A percentile compares a stretch with the other conserved stretches of the same genome.
Evolutionary conservation across 768 basidiomycete species (phyloP).

Genomic region (Leccinum truebloodii): DNA sequence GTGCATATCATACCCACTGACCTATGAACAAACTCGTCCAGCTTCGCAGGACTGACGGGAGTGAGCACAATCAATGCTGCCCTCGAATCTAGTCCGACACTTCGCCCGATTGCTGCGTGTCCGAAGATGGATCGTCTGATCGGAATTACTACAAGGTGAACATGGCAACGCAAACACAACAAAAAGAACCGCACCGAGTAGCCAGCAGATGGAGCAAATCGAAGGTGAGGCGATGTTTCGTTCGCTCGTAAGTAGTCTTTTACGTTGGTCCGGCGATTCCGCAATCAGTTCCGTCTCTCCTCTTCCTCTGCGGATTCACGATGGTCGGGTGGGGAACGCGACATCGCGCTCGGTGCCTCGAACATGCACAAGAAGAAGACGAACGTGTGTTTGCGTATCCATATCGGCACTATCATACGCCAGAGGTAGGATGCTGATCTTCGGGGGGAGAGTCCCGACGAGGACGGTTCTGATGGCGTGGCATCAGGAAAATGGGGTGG

Average conservation of each 20-base stretch:
- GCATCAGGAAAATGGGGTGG: no score
- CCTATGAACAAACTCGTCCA: no score
- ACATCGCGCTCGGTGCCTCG: constrained; percentile 38
- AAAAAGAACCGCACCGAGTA: constrained; percentile 65
- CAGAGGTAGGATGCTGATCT: constrained; percentile 55
- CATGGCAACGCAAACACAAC: neutral
- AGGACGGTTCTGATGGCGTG: constrained; percentile 63
- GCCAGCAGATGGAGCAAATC: constrained; percentile 85
- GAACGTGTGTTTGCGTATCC: constrained; percentile 97
- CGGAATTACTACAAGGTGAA: neutral
- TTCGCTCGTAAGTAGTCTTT: constrained; percentile 65
- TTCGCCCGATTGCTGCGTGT: constrained; percentile 82
- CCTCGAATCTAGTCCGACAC: constrained; percentile 55
- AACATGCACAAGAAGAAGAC: constrained; percentile 66
- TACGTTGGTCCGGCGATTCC: constrained; percentile 71
- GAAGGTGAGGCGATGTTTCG: constrained; percentile 82
- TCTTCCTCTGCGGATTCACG: constrained; percentile 56
- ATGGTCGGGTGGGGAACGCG: constrained; percentile 55
- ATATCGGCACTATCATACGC: constrained; percentile 46
- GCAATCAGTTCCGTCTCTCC: constrained; percentile 74
- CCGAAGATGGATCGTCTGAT: constrained; percentile 82
- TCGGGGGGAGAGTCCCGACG: constrained; percentile 53
- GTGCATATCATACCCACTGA: no score
- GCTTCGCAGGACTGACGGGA: no score
- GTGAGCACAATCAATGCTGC: no score